Evolutionary conservation across 2,329 filamentous ascomycete species (phyloP).

Genomic region (Leptographium galeiforme): DNA sequence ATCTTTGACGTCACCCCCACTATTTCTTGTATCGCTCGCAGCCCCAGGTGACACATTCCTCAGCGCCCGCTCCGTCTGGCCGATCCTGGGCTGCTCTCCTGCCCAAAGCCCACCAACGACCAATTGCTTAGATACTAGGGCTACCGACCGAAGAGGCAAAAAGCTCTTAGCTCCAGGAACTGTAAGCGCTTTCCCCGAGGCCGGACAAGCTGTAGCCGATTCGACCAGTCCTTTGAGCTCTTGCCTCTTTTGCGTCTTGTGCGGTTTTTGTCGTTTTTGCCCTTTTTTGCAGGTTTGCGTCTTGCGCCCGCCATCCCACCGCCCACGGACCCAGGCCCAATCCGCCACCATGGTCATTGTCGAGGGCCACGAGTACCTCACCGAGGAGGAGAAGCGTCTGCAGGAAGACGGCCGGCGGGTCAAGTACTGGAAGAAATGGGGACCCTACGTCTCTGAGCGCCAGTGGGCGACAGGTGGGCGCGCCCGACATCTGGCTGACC

Average conservation of each 20-base stretch:
- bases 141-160: background rate
- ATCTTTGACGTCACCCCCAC: slow-evolving; percentile 1
- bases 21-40: background rate
- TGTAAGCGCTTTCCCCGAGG: too few species aligned
- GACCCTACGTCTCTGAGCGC: slow-evolving; percentile 81
- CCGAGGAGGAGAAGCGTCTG: slow-evolving; percentile 80
- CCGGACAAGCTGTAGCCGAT: too few species aligned
- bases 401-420: slow-evolving; percentile 69
- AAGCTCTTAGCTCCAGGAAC: background rate
- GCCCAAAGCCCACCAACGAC: background rate
- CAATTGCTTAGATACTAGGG: too few species aligned
- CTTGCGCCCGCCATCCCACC: background rate
- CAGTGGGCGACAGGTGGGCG: slow-evolving; percentile 83
- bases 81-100: background rate
- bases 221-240: too few species aligned
- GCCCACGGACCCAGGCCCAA: background rate
- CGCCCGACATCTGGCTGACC: background rate
- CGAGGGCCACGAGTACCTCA: slow-evolving; percentile 76
- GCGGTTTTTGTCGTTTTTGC: background rate
- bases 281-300: background rate
- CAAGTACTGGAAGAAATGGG: slow-evolving; percentile 99
- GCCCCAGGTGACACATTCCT: background rate
- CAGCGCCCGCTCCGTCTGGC: background rate
- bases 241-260: too few species aligned
- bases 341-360: slow-evolving; percentile 64